A percentile compares a stretch with the other conserved stretches of the same genome.
These are phyloP conservation scores for Haemoproteus tartakovskyi DNA, from an alignment of 169 alveolate species.

Conservation along the genomic window DNA sequence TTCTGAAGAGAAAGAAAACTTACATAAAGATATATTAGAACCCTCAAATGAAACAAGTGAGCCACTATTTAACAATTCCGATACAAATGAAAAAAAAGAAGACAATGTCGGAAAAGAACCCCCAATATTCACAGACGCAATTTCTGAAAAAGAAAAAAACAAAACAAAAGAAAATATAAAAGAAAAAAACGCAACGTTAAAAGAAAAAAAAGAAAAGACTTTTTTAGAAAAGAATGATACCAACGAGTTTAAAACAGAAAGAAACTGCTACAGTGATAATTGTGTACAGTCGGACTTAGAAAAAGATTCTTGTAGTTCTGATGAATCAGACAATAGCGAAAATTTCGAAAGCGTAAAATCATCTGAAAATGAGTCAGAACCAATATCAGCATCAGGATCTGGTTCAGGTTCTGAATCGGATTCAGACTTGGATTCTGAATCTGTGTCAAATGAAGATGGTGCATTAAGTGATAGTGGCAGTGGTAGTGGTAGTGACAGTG, in stretches of 20 bases:
- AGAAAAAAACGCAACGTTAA: neutral
- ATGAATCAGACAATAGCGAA: constrained; percentile 10
- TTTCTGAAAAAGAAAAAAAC: neutral
- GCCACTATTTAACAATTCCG: too few relatives aligned
- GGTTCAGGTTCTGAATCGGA: constrained; percentile 2
- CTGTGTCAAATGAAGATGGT: neutral
- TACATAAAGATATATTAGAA: too few relatives aligned
- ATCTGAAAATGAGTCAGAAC: too few relatives aligned
- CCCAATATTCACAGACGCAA: too few relatives aligned
- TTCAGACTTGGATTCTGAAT: neutral
- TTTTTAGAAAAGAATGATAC: neutral
- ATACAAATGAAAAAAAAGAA: too few relatives aligned
- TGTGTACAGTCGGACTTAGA: constrained; percentile 13
- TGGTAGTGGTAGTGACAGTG: neutral
- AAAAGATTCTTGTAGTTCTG: constrained; percentile 14
- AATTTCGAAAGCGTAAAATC: constrained; percentile 11
- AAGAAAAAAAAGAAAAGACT: neutral
- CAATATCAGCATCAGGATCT: too few relatives aligned
- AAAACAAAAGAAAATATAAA: constrained; percentile 33
- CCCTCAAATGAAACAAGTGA: too few relatives aligned
- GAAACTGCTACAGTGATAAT: constrained; percentile 18
- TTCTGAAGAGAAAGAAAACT: too few relatives aligned
- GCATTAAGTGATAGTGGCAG: neutral
- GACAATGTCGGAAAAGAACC: too few relatives aligned
- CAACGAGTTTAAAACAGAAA: neutral